Evolutionary conservation across 164 flowering plant species (phyloP), one percentile per base, ranked within the genome.

Genomic region (Dillenia suffruticosa): DNA sequence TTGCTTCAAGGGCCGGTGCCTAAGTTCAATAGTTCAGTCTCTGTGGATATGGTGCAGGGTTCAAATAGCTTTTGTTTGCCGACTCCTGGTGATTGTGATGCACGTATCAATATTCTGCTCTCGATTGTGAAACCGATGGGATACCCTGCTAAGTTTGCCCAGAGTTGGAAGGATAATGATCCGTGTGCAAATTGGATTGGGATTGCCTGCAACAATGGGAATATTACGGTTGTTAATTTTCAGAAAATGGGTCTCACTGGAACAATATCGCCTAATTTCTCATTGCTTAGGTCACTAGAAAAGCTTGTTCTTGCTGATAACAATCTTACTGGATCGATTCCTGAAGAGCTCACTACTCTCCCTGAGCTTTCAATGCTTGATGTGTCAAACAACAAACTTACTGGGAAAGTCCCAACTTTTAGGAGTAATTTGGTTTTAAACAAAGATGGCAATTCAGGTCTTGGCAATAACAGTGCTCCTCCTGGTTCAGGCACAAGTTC

Each of bases 1-100:
- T 32, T 82, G 57, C 74, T 95, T 12, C 97, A 95, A 73, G 99
- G 99, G 3, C 89, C 94, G 22, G 43, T 77, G 59, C 99, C 40
- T 26, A 26, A 26, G 40, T 26, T 26, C 40, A 26, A 2, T 26
- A 5, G 40, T 26, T 26, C 40, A 26, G 40, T 26, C 40, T 26
- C 40, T 0, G 84, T 85, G 2, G 96, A 89, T 69, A 59, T 79
- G 79, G 24, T 54, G 1, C 59, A 58, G 12, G 76, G 75, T 46
- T 63, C 77, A 0, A 86, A 86, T 57, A 82, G 86, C 58, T 86
- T 86, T 63, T 86, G 92, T 65, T 66, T 81, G 79, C 78, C 83
- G 0, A 46, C 53, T 51, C 85, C 90, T 5, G 89, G 97, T 26
- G 70, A 62, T 1, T 95, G 99, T 51, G 93, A 87, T 76, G 59